A percentile compares a stretch with the other conserved stretches of the same genome.
phyloP scores from a whole-genome alignment of 2,329 filamentous ascomycete genomes.

The Lachnellula subtilissima region DNA sequence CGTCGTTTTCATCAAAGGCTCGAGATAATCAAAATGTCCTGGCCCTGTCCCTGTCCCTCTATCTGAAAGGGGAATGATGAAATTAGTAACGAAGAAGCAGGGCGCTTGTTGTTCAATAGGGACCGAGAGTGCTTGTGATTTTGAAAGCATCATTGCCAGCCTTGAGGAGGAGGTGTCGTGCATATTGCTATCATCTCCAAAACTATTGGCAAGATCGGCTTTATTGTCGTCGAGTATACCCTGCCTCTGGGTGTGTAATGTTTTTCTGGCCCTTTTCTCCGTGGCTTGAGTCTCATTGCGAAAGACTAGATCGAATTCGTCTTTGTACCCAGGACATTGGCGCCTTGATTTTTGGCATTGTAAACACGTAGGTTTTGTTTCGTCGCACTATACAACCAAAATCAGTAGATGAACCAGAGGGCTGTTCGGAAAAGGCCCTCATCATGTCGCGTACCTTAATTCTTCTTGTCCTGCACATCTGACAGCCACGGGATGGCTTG shows the following conservation, averaged over 20 bases:
- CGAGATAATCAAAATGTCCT: constrained; percentile 55
- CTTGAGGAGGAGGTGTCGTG: constrained; percentile 9
- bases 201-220: constrained; percentile 3
- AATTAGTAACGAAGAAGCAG: constrained; percentile 58
- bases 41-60: constrained; percentile 32
- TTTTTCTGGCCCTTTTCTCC: constrained; percentile 55
- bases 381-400: constrained; percentile 51
- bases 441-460: constrained; percentile 56
- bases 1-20: constrained; percentile 49
- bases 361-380: constrained; percentile 60
- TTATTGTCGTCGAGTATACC: constrained; percentile 12
- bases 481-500: constrained; percentile 64
- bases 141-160: constrained; percentile 3
- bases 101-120: constrained; percentile 51
- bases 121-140: constrained; percentile 38
- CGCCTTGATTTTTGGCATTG: constrained; percentile 61
- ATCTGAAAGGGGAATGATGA: constrained; percentile 49
- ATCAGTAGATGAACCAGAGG: constrained; percentile 15
- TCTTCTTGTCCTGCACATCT: constrained; percentile 67
- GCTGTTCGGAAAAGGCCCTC: background rate
- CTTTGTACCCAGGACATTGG: constrained; percentile 62
- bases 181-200: background rate
- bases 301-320: constrained; percentile 68
- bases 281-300: constrained; percentile 68
- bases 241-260: constrained; percentile 45